Evolutionary conservation across 1,284 basidiomycete genomes (phyloP), one percentile per base, ranked within the genome.

Genomic region (Ganoderma sp.): DNA sequence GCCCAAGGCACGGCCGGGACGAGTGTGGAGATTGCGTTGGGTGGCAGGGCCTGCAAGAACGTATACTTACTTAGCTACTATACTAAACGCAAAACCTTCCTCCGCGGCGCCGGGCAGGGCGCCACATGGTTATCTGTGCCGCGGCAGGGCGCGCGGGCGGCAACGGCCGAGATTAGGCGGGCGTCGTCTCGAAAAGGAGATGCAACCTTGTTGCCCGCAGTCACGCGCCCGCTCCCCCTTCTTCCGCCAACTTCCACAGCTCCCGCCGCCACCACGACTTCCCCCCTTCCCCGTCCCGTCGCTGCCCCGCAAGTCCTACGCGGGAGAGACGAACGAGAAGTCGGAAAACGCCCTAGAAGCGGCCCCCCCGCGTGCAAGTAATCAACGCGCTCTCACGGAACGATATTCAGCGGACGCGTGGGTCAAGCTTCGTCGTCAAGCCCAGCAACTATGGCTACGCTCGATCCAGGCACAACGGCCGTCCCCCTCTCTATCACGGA

Each of bases 401-500:
- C 32, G 32, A 32, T 32, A 32, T 32, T 32, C 32, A 32, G 32
- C 32, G 32, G 32, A 32, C 32, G 32, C 32, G 32, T 32, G 32
- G 32, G 14, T 39, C 58, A 50, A 37, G 37, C 39, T 41, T 42
- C 48, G 28, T 56, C 52, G 52, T 34, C 52, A 56, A 56, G 52
- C 22, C 28, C 32, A 28, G 52, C 28, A 56, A 54, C 60, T 25
- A 81, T 81, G 80, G 72, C 79, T 61, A 66, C 72, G 48, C 67
- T 70, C 45, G 80, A 80, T 39, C 73, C 75, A 60, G 77, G 79
- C 57, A 73, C 75, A 56, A 81, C 81, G 71, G 74, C 70, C 68
- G 78, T 76, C 10, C 80, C 81, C 6, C 76, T 82, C 28, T 78
- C 82, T 58, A 83, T 83, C 48, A 84, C 83, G 48, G 83, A 84